These are phyloP conservation scores for Suhomyces taliae DNA, from an alignment of 1,139 yeast species.

Conservation along the genomic window DNA sequence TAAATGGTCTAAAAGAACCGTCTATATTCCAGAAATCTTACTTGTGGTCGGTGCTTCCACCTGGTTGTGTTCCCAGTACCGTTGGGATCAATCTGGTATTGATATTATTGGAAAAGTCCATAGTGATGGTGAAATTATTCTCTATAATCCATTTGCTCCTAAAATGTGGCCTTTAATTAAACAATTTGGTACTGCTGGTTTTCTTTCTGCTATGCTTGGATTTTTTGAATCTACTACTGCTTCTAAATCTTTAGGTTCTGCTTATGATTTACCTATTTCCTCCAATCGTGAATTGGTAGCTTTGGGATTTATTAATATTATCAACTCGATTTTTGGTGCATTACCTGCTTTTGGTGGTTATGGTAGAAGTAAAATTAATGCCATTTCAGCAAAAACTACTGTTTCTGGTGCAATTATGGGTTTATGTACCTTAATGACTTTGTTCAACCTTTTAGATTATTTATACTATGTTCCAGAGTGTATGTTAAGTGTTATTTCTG, in stretches of 20 bases:
- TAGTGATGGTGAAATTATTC: conserved; percentile 22
- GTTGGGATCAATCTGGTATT: conserved; percentile 62
- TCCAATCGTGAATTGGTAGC: conserved; percentile 81
- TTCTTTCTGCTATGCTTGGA: conserved; percentile 83
- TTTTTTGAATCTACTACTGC: conserved; percentile 95
- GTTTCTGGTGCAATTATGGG: conserved; percentile 85
- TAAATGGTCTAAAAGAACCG: conserved; percentile 28
- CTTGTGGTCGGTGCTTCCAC: conserved; percentile 69
- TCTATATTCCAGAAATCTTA: conserved; percentile 80
- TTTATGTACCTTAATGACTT: conserved; percentile 62
- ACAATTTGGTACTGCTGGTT: conserved; percentile 54
- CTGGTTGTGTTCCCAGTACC: conserved; percentile 49
- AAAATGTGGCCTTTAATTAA: conserved; percentile 35
- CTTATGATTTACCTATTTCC: conserved; percentile 64
- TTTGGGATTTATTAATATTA: conserved; percentile 72
- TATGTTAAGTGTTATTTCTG: conserved; percentile 77
- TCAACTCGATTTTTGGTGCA: conserved; percentile 71
- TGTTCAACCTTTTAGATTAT: conserved; percentile 58
- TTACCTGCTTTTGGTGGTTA: conserved; percentile 96
- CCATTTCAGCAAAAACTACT: conserved; percentile 82
- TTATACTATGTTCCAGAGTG: conserved; percentile 80
- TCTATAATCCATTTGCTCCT: conserved; percentile 37
- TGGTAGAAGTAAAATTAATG: conserved; percentile 88
- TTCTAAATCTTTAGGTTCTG: conserved; percentile 72
- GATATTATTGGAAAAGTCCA: conserved; percentile 68